Evolutionary conservation across 352 stramenopile genomes (phyloP), one percentile per base, ranked within the genome.

Genomic region (Pythium scleroteichum): DNA sequence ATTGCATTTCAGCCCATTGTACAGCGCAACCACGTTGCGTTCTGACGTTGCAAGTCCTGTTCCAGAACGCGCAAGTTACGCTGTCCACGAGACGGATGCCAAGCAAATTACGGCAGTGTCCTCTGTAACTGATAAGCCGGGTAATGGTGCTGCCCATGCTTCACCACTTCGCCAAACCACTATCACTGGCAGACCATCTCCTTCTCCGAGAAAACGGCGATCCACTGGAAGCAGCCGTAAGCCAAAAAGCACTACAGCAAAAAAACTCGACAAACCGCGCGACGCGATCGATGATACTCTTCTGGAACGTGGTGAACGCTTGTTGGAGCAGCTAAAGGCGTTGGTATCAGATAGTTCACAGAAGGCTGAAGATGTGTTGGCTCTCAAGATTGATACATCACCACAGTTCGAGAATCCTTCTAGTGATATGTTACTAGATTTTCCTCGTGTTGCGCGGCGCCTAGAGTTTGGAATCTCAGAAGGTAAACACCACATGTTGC

Each of bases 1-100:
- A 10, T 77, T 80, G 68, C 77, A 87, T 41, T 87, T 78, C 53
- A 89, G 79, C 57, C 79, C 79, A 16, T 73, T 82, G 33, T 77
- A 74, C 66, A 67, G 73, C 24, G 76, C 35, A 27, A 40, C 24
- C 1, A 46, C 33, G 5, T 20, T 45, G 20, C 19, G 50, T 4
- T 45, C 41, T 19, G 42, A 67, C 27, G 51, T 45, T 6, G 24
- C 32, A 9, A 57, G 51, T 17, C 53, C 60, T 26, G 45, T 56
- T 35, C 59, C 50, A 17, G 33, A n/a, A 20, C 14, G 24, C 14
- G 29, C 29, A 35, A 35, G 29, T 35, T 35, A 35, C n/a, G n/a
- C n/a, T n/a, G n/a, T n/a, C n/a, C n/a, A n/a, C n/a, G n/a, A n/a
- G n/a, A n/a, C n/a, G n/a, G 29, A 35, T 35, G 10, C 29, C 5